These are phyloP conservation scores for Albizia julibrissin DNA, from an alignment of 306 rosid species.

Conservation along the genomic window DNA sequence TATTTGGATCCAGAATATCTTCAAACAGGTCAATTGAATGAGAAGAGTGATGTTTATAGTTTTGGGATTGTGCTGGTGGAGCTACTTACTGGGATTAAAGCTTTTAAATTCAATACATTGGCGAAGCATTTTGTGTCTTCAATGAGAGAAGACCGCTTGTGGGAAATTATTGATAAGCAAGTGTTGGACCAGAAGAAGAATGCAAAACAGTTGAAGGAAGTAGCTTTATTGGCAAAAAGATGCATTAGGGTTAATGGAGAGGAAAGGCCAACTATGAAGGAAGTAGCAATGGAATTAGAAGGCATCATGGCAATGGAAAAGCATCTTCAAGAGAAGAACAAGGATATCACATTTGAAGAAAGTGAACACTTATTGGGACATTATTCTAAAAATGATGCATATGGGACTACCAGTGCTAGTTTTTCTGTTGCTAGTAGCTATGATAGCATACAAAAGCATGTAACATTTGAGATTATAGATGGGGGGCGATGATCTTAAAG, in stretches of 20 bases:
- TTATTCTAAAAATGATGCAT: background rate
- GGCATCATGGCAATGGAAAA: background rate
- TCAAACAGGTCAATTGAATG: background rate
- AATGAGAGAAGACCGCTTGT: background rate
- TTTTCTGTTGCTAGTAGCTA: background rate
- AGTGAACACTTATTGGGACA: background rate
- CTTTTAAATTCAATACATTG: background rate
- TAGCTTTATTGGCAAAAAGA: background rate
- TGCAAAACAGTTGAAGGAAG: background rate
- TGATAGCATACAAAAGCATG: background rate
- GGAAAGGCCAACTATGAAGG: background rate
- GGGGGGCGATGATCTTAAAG: background rate
- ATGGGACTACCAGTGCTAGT: background rate
- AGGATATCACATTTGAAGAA: background rate
- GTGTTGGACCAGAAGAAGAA: too few species aligned
- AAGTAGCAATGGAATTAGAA: background rate
- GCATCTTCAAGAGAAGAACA: background rate
- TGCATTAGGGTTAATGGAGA: background rate
- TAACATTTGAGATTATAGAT: background rate
- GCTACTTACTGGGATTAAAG: background rate
- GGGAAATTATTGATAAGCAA: background rate
- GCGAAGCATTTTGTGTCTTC: background rate
- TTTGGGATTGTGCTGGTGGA: background rate
- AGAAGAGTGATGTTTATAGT: background rate
- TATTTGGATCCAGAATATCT: background rate